phyloP scores from a whole-genome alignment of 2,329 filamentous ascomycete genomes.

The Neoscytalidium dimidiatum region DNA sequence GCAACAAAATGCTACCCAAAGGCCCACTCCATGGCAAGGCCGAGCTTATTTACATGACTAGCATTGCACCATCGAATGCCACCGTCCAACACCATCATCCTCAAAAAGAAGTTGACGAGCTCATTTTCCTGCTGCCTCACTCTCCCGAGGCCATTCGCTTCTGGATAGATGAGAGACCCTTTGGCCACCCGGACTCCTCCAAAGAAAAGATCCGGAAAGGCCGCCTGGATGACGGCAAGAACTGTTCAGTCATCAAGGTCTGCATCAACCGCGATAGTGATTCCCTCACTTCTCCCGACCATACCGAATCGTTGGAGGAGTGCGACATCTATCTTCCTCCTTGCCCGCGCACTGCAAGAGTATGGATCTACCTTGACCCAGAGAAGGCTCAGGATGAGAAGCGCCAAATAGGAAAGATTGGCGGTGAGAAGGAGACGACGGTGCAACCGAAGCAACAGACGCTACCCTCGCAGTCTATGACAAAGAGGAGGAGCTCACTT shows the following conservation, averaged over 20 bases:
- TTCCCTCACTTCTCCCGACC: background rate
- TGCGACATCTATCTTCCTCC: slow-evolving; percentile 6
- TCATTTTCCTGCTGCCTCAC: slow-evolving; percentile 2
- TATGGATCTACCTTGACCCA: slow-evolving; percentile 10
- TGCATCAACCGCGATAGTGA: background rate
- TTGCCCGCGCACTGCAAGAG: background rate
- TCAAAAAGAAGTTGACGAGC: background rate
- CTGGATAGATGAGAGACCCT: slow-evolving; percentile 8
- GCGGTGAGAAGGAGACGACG: background rate
- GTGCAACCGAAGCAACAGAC: background rate
- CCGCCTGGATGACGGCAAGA: background rate
- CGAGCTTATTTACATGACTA: slow-evolving; percentile 8
- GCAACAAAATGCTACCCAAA: background rate
- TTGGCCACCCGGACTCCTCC: background rate
- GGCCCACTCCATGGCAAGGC: slow-evolving; percentile 6
- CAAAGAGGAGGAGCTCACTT: background rate
- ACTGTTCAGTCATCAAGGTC: slow-evolving; percentile 7
- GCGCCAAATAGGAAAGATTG: background rate
- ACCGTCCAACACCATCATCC: too few species aligned
- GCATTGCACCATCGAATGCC: background rate
- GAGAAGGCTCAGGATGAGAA: background rate
- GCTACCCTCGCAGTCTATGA: background rate
- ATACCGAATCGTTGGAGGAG: background rate
- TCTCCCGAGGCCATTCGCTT: background rate
- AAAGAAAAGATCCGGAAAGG: slow-evolving; percentile 2